Percentiles rank a stretch among this genome's conserved stretches.
phyloP scores from a whole-genome alignment of 2,329 filamentous ascomycete genomes.

The Immersiporthe knoxdaviesiana region DNA sequence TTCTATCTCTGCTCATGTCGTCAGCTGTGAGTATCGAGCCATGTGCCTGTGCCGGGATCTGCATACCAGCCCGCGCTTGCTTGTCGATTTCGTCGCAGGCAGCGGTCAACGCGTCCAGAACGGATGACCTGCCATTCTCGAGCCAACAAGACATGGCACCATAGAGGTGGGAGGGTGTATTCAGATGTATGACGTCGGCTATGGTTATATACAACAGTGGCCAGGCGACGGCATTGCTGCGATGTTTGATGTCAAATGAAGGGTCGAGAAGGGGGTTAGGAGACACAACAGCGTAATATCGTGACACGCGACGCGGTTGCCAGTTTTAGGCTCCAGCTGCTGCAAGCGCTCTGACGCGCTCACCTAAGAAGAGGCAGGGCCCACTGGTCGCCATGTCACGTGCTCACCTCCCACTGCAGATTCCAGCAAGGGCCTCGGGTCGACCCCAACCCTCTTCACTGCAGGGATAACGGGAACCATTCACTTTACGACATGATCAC shows the following conservation, averaged over 20 bases:
- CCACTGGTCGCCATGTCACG: not conserved
- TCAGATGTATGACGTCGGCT: not conserved
- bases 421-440: not conserved
- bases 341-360: not conserved
- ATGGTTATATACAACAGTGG: not conserved
- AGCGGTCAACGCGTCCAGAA: conserved; percentile 45
- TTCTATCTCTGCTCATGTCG: conserved; percentile 33
- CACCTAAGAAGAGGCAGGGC: not conserved
- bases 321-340: conserved; percentile 1
- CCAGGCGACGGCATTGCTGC: not conserved
- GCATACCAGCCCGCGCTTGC: conserved; percentile 42
- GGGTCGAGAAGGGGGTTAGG: not conserved
- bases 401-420: not conserved
- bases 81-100: conserved; percentile 46
- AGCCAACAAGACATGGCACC: conserved; percentile 46
- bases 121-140: conserved; percentile 42
- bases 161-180: not conserved
- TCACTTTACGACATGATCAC: not conserved
- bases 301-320: not conserved
- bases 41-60: too few relatives aligned
- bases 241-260: too few relatives aligned
- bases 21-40: conserved; percentile 5
- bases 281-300: not conserved
- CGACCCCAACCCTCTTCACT: not conserved
- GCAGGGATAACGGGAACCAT: not conserved